These are phyloP conservation scores for Decorospora gaudefroyi DNA, from an alignment of 2,329 filamentous ascomycete genomes.

Conservation along the genomic window DNA sequence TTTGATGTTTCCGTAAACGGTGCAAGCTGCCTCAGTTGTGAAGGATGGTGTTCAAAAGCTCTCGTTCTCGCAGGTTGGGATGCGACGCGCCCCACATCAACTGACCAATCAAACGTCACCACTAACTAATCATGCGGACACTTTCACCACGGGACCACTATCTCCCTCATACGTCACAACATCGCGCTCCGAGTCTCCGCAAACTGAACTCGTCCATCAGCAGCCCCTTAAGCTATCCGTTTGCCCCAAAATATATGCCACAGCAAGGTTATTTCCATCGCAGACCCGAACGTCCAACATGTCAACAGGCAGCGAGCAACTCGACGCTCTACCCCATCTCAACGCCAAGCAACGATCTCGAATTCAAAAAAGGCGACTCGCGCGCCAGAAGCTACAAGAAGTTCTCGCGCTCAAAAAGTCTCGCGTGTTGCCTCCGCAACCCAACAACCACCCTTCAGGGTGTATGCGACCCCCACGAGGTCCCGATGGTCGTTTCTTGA, in stretches of 20 bases:
- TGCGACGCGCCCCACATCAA: constrained; percentile 6
- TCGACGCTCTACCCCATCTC: not conserved
- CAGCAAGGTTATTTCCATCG: not conserved
- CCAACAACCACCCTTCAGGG: not conserved
- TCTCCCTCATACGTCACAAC: not conserved
- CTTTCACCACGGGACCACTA: not conserved
- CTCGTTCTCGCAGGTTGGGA: no score
- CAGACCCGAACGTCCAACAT: not conserved
- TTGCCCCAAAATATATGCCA: no score
- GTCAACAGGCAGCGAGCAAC: constrained; percentile 4
- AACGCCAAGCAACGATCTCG: constrained; percentile 9
- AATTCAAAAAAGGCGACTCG: constrained; percentile 9
- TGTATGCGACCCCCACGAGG: not conserved
- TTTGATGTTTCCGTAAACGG: no score
- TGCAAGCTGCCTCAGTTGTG: not conserved
- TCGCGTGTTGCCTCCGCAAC: not conserved
- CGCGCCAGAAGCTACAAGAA: constrained; percentile 2
- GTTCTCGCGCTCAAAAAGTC: not conserved
- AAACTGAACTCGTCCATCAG: not conserved
- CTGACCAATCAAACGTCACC: constrained; percentile 6
- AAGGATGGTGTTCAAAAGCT: constrained; percentile 1
- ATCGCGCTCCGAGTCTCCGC: no score
- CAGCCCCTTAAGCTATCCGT: no score
- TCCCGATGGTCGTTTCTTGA: constrained; percentile 3
- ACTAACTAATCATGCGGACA: constrained; percentile 2